Evolutionary conservation across 2,329 filamentous ascomycete genomes (phyloP), one percentile per base, ranked within the genome.

Genomic region (Fusarium guadeloupense): DNA sequence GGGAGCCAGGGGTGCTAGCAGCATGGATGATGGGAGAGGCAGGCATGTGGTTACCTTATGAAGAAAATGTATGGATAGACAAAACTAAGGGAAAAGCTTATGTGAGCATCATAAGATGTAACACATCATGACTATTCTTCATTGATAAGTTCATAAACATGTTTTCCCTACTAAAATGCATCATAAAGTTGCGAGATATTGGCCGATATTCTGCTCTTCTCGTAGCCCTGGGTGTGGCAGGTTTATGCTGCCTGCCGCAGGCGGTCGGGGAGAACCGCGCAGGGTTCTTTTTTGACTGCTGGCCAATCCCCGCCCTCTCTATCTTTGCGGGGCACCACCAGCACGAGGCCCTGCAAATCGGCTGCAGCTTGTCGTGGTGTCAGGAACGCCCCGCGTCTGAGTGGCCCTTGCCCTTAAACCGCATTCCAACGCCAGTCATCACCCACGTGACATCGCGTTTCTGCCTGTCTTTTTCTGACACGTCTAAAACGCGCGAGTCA

Each of bases 311-410:
- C 26, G 33, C 30, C 21, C 38, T 44, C 16, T 21, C 58, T 66
- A 57, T 47, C 56, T 52, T 60, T 62, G 72, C 69, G 72, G 72
- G 72, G 70, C 71, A 70, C 65, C 61, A 68, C 56, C 49, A 44
- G 33, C 54, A 54, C 50, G 52, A 26, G 65, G 69, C 66, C 70
- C 69, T 71, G 65, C 61, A 72, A 69, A 73, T 70, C 68, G 66
- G 65, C 67, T 72, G 71, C 72, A 73, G 71, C 69, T 61, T 68
- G 65, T 65, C 48, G 61, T 62, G 61, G 65, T 72, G 72, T 69
- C 73, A 75, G 73, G 73, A 74, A 75, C 73, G 71, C 71, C 73
- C 73, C 72, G 69, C 74, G 68, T 71, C 70, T 69, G 66, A 69
- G 66, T 71, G 69, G 71, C 60, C 62, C 53, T 60, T 38, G 12